These are phyloP conservation scores for Colletotrichum sp. DNA, from an alignment of 2,329 filamentous ascomycete genomes.

Conservation along the genomic window DNA sequence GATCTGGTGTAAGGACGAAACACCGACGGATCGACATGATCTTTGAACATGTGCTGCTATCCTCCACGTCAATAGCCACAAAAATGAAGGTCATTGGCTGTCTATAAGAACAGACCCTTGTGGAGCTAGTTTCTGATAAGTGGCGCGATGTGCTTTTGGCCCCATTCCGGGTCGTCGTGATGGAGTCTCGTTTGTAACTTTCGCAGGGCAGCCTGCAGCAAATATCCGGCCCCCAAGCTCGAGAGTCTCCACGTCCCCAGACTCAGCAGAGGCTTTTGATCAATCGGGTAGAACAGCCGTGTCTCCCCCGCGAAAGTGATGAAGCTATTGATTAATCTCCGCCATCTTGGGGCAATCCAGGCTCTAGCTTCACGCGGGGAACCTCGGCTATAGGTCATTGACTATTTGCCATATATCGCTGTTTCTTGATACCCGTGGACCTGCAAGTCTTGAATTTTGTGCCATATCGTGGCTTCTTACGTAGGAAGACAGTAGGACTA, in stretches of 20 bases:
- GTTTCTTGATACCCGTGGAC: neutral
- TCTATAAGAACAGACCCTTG: neutral
- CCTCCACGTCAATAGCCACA: neutral
- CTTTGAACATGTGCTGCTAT: neutral
- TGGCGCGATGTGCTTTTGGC: neutral
- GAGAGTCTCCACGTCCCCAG: neutral
- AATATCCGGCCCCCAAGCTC: neutral
- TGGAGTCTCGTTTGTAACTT: neutral
- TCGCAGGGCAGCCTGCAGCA: neutral
- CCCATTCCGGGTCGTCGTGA: neutral
- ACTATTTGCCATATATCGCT: neutral
- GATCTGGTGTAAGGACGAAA: no score
- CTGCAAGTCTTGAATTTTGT: accelerated
- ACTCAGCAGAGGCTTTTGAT: neutral
- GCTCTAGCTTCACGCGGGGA: neutral
- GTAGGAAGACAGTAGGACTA: accelerated
- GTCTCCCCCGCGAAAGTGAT: neutral
- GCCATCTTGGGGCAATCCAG: neutral
- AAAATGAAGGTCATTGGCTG: neutral
- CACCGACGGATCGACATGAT: neutral
- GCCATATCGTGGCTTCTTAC: neutral
- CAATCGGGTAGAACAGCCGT: neutral
- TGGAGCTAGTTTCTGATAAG: neutral
- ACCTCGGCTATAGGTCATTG: neutral
- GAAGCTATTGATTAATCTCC: neutral